A percentile compares a stretch with the other conserved stretches of the same genome.
These are phyloP conservation scores for Rhypophila decipiens DNA, from an alignment of 495 filamentous ascomycete species.

Conservation along the genomic window DNA sequence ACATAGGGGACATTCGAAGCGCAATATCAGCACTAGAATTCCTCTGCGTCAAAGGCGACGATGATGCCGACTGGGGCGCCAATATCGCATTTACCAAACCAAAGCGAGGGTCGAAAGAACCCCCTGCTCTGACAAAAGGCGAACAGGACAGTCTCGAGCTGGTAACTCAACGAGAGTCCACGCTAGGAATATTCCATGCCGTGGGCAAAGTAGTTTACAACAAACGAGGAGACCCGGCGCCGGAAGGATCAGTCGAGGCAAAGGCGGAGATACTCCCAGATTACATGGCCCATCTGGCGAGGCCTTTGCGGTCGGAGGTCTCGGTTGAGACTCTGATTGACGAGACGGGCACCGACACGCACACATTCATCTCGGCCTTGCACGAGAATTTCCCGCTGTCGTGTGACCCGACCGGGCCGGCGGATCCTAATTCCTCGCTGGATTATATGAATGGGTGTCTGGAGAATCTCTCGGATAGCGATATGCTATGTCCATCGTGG, in stretches of 20 bases:
- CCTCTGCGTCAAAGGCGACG: constrained; percentile 69
- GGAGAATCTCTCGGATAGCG: constrained; percentile 78
- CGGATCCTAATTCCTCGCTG: constrained; percentile 46
- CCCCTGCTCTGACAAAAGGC: constrained; percentile 56
- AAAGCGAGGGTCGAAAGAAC: constrained; percentile 50
- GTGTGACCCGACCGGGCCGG: constrained; percentile 54
- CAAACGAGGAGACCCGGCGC: constrained; percentile 55
- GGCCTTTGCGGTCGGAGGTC: constrained; percentile 64
- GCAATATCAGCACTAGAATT: constrained; percentile 88
- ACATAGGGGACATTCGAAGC: constrained; percentile 86
- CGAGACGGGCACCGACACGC: constrained; percentile 81
- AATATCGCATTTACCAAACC: constrained; percentile 55
- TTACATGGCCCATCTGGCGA: constrained; percentile 54
- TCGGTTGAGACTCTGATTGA: constrained; percentile 70
- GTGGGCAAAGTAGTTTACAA: constrained; percentile 94
- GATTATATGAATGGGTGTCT: constrained; percentile 69
- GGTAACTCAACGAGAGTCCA: constrained; percentile 78
- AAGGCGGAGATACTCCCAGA: constrained; percentile 47
- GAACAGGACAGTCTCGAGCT: constrained; percentile 67
- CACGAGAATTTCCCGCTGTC: constrained; percentile 93
- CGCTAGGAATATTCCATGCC: constrained; percentile 89
- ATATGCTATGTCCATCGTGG: constrained; percentile 62
- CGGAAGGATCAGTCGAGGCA: constrained; percentile 21
- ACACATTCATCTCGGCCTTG: constrained; percentile 83
- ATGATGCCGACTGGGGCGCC: constrained; percentile 59